These are phyloP conservation scores for Ciborinia camelliae DNA, from an alignment of 2,329 filamentous ascomycete species.

Conservation along the genomic window DNA sequence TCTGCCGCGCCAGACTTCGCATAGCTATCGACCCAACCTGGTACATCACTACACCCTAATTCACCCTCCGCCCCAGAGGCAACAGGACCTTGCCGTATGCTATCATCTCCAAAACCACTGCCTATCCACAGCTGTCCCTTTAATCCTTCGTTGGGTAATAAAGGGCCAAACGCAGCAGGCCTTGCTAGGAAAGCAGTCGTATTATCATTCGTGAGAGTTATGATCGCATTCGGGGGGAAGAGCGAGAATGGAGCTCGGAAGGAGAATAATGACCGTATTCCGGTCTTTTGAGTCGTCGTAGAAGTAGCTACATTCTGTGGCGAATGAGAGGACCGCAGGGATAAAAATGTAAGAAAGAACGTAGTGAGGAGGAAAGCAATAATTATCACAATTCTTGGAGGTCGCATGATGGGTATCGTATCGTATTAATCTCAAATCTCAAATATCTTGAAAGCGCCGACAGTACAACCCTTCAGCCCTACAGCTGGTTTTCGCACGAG, in stretches of 20 bases:
- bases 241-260: constrained; percentile 77
- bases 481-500: constrained; percentile 12
- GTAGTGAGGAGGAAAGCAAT: constrained; percentile 35
- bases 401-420: constrained; percentile 35
- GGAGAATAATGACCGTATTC: constrained; percentile 60
- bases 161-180: constrained; percentile 87
- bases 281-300: constrained; percentile 35
- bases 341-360: constrained; percentile 35
- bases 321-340: constrained; percentile 32
- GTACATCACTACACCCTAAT: constrained; percentile 90
- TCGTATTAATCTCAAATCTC: constrained; percentile 16
- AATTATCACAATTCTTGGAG: constrained; percentile 37
- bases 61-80: constrained; percentile 66
- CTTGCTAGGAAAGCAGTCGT: constrained; percentile 94
- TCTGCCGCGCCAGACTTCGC: constrained; percentile 40
- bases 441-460: constrained; percentile 1
- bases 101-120: constrained; percentile 83
- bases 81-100: constrained; percentile 54
- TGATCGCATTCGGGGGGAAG: constrained; percentile 92
- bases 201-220: constrained; percentile 96
- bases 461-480: constrained; percentile 16
- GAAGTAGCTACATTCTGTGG: constrained; percentile 27
- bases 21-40: constrained; percentile 72
- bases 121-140: constrained; percentile 93
- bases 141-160: constrained; percentile 69